Conservation (phyloP, 345 rosid species). For the Toxicodendron radicans region DNA sequence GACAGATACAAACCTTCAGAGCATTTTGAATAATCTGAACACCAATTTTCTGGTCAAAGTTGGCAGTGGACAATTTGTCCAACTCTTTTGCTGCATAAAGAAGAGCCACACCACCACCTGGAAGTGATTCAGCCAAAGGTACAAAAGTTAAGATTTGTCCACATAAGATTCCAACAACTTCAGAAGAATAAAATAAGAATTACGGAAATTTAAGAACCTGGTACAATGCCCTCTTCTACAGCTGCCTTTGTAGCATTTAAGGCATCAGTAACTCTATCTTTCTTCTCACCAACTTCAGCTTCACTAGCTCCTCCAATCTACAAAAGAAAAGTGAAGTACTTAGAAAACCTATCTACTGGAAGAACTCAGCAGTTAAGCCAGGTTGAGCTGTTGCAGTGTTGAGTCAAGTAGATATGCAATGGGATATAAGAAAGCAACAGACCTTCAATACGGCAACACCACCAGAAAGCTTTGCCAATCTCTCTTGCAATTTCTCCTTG, state of each 20-base stretch:
- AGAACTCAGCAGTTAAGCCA: not conserved
- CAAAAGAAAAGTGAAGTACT: not conserved
- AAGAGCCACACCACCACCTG: conserved; percentile 98
- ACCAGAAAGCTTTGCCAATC: conserved; percentile 93
- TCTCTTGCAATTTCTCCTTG: conserved; percentile 91
- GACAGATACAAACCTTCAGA: conserved; percentile 56
- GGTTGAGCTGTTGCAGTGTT: not conserved
- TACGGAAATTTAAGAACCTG: conserved; percentile 45
- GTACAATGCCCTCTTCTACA: conserved; percentile 97
- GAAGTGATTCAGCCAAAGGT: not conserved
- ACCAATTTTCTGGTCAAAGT: conserved; percentile 92
- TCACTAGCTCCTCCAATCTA: conserved; percentile 99
- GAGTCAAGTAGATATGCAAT: not conserved
- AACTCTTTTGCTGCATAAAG: conserved; percentile 85
- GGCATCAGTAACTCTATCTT: conserved; percentile 96
- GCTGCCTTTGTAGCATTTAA: conserved; percentile 98
- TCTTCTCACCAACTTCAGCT: conserved; percentile 86
- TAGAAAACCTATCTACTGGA: not conserved
- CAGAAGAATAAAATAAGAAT: not conserved
- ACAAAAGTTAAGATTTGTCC: not conserved
- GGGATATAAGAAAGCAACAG: conserved; percentile 12
- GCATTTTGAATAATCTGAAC: conserved; percentile 97
- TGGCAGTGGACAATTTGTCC: conserved; percentile 81
- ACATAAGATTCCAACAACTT: not conserved
- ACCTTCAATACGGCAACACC: conserved; percentile 98